A percentile compares a stretch with the other conserved stretches of the same genome.
Conservation (phyloP, 1,284 basidiomycete species). For the Trichosporon sp. region DNA sequence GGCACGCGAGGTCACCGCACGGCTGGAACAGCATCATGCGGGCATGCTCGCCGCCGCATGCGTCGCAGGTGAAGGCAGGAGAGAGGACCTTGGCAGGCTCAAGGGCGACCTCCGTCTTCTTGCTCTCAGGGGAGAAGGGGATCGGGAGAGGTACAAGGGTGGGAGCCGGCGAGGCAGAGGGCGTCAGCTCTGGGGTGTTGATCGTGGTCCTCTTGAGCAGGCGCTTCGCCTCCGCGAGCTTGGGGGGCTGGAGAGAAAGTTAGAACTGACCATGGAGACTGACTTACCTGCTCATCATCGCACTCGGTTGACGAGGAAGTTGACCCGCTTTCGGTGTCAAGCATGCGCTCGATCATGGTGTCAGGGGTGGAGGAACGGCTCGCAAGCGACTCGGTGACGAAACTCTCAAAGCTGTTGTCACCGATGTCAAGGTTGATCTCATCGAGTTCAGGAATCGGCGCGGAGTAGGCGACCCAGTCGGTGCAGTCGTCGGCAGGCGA, state of each 20-base stretch:
- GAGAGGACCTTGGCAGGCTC: not conserved
- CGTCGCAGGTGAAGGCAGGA: slow-evolving; percentile 14
- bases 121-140: not conserved
- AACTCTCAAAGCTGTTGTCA: slow-evolving; percentile 5
- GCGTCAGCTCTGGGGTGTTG: not conserved
- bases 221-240: not conserved
- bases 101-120: not conserved
- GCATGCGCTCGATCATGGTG: not conserved
- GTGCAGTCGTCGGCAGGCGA: not conserved
- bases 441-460: slow-evolving; percentile 7
- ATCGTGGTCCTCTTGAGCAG: not conserved
- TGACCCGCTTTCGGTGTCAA: not conserved
- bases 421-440: not conserved
- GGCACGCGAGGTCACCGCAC: slow-evolving; percentile 34
- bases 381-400: not conserved
- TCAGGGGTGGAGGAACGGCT: not conserved
- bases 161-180: not conserved
- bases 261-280: not conserved
- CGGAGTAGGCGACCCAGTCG: slow-evolving; percentile 15
- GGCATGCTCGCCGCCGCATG: slow-evolving; percentile 18
- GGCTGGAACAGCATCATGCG: slow-evolving; percentile 29
- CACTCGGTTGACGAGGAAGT: not conserved
- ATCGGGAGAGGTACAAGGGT: not conserved
- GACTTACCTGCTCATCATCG: not conserved
- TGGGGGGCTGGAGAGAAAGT: not conserved